Base-by-base conservation (phyloP, 768 basidiomycete species). In the Rhizopogon rudus region DNA sequence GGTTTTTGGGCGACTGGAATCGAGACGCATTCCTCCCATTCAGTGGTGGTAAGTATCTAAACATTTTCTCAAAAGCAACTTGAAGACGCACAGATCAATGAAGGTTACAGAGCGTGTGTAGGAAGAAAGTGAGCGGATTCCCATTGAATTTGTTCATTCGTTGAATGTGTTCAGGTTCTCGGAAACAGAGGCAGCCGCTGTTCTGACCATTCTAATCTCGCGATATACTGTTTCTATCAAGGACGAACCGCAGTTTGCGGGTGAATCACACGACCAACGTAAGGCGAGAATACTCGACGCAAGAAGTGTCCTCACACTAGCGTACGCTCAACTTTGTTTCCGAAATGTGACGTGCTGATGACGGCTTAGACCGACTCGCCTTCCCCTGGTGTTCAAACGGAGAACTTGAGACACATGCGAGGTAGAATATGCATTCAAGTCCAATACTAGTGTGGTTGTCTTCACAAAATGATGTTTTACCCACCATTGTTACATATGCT, bases 21-120 rank as follows among this genome's bases (percentile, higher is more conserved):
- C 71, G 74, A 37, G 81, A 82, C 59, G 82, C 81, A 0, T 82
- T 81, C 61, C 40, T 80, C 28, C 79, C 81, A 3, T 82, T 82
- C 61, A 79, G 76, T 52, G 69, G 64, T 44, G 79, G 79, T 70
- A 52, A 53, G 66, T 57, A 20, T n/a, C n/a, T 9, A 5, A 9
- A 17, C 7, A 14, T 20, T 14, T 17, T 43, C 13, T 29, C 48
- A 46, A 49, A 48, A 25, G 49, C n/a, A 33, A 41, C n/a, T 40
- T 53, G 44, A 51, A 16, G 31, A 40, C 6, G 7, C 5, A 9
- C 16, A 12, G 14, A 25, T 13, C 51, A 73, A 48, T 22, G 14
- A 35, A 49, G 76, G 76, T 42, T 65, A 73, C n/a, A 71, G 79
- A 7, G 72, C 72, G 31, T 81, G 78, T 62, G 61, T 79, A 22